Conservation (phyloP, 2,329 filamentous ascomycete genomes). For the Scedosporium boydii region DNA sequence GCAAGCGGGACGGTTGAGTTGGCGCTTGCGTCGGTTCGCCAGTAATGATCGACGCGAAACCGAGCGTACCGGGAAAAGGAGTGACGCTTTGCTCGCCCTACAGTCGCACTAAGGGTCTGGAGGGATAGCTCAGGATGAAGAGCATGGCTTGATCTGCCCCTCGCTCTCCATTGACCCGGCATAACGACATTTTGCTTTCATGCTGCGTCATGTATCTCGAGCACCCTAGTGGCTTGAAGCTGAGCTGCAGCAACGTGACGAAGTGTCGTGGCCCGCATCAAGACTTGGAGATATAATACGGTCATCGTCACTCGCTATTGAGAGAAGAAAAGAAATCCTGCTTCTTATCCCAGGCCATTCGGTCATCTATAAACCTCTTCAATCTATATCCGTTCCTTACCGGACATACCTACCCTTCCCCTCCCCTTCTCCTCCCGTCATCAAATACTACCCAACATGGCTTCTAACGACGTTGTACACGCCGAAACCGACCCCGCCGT, state of each 20-base stretch:
- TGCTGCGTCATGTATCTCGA: background rate
- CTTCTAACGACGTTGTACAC: constrained; percentile 9
- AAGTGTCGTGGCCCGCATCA: background rate
- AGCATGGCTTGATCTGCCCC: background rate
- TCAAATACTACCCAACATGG: constrained; percentile 9
- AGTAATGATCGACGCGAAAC: background rate
- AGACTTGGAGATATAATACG: background rate
- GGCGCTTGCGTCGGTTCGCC: background rate
- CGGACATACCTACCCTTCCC: background rate
- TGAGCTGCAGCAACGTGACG: no score
- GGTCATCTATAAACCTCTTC: background rate
- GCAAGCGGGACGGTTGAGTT: background rate
- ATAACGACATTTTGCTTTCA: background rate
- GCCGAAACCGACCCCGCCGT: constrained; percentile 24
- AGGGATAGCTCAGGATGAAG: background rate
- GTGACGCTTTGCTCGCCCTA: background rate
- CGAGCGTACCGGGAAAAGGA: background rate
- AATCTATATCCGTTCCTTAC: background rate
- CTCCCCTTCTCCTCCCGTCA: background rate
- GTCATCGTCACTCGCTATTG: background rate
- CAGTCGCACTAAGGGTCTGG: background rate
- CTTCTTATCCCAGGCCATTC: no score
- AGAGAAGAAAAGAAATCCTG: background rate
- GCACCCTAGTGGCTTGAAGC: constrained; percentile 14
- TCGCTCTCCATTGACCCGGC: background rate